These are phyloP conservation scores for Phytophthora tubulina DNA, from an alignment of 352 stramenopile genomes.

Conservation along the genomic window DNA sequence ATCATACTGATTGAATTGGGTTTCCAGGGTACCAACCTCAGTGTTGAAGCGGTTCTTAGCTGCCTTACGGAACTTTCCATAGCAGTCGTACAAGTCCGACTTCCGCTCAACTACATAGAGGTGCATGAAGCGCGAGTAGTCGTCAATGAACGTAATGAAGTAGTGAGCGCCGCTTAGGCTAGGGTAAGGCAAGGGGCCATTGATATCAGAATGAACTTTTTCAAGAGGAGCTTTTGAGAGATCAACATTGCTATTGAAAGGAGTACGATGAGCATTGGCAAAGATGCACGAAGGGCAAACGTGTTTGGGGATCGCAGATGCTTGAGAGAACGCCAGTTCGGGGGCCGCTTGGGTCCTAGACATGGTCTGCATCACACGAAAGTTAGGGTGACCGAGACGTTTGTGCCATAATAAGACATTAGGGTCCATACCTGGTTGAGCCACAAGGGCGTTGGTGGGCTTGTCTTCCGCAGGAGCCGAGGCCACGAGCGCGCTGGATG, in stretches of 20 bases:
- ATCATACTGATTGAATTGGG: slow-evolving; percentile 6
- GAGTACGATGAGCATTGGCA: slow-evolving; percentile 2
- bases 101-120: background rate
- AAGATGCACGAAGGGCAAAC: slow-evolving; percentile 12
- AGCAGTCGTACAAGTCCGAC: background rate
- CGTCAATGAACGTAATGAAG: slow-evolving; percentile 19
- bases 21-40: background rate
- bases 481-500: too few relatives aligned
- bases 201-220: slow-evolving; percentile 10
- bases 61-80: background rate
- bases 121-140: slow-evolving; percentile 11
- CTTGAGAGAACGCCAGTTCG: slow-evolving; percentile 9
- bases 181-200: slow-evolving; percentile 11
- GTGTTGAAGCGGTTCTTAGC: background rate
- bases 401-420: too few relatives aligned
- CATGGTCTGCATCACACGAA: background rate
- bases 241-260: slow-evolving; percentile 14
- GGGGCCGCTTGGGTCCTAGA: background rate
- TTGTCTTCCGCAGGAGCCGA: too few relatives aligned
- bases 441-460: too few relatives aligned
- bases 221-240: background rate
- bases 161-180: slow-evolving; percentile 10
- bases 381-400: too few relatives aligned
- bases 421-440: too few relatives aligned
- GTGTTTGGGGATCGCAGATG: slow-evolving; percentile 2